Evolutionary conservation across 2,329 filamentous ascomycete genomes (phyloP), one percentile per base, ranked within the genome.

Genomic region (Coniochaeta ligniaria): DNA sequence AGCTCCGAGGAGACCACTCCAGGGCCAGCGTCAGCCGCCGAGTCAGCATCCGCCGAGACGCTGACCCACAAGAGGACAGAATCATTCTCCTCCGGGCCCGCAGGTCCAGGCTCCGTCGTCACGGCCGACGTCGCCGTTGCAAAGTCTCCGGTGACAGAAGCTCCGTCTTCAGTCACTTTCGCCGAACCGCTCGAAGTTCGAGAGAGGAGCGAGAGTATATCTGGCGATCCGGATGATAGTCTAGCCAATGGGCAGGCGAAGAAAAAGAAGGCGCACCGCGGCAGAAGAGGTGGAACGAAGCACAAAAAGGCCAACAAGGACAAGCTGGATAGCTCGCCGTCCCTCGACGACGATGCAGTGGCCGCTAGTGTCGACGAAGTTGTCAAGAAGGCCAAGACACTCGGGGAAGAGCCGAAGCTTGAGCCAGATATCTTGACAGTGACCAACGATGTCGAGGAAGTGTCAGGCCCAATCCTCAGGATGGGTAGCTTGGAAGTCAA

Each of bases 231-330:
- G n/a, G 31, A 24, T 14, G 31, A 57, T n/a, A 17, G 31, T 35
- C 56, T 70, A 12, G 71, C 70, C 2, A 72, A 74, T 6, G 80
- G 82, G 17, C 78, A 77, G 45, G 78, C 76, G 62, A 87, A 86
- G 67, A 88, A 88, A 72, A 88, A 85, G 69, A 90, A 88, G 70
- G 80, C 83, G 0, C 87, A 89, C 60, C 81, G 89, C 60, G 90
- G 90, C 4, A 81, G 84, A n/a, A 83, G 90, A 56, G 90, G 89
- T 24, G 89, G 90, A 2, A 82, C 83, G 20, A 87, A 88, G 70
- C 86, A 89, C 63, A 84, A 84, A 62, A 87, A 84, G 65, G 47
- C 47, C 47, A 80, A 78, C 16, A 80, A 81, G 60, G 77, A 78
- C 52, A 82, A 84, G 63, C 73, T 80, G 20, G 79, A 86, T 16